Evolutionary conservation across 176 grass and related monocot genomes (phyloP).

Genomic region (Aegilops tauschii): DNA sequence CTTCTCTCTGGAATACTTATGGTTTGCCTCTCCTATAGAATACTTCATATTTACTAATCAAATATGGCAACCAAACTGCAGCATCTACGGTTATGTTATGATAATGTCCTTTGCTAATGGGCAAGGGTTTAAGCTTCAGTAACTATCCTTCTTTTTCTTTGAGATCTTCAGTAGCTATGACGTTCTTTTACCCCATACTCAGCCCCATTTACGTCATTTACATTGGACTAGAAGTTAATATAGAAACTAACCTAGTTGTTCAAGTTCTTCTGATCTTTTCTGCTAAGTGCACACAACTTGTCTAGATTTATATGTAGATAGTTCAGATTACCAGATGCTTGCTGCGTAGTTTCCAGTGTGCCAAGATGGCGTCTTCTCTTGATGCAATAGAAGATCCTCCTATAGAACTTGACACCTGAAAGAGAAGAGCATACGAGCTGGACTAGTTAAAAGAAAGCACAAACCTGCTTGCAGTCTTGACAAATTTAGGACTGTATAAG

Average conservation of each 20-base stretch:
- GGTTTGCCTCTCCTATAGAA: background rate
- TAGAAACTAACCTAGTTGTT: background rate
- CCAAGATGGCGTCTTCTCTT: no score
- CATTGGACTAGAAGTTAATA: background rate
- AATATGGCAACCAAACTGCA: conserved; percentile 16
- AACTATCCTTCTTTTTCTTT: background rate
- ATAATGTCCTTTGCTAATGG: background rate
- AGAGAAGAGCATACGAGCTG: no score
- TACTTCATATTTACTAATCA: background rate
- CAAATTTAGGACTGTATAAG: no score
- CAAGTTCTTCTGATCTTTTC: background rate
- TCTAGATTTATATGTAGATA: background rate
- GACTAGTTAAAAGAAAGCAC: no score
- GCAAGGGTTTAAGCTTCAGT: background rate
- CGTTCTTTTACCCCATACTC: background rate
- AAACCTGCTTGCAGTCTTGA: no score
- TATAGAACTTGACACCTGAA: no score
- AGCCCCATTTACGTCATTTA: background rate
- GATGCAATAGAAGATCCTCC: no score
- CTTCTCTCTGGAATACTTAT: background rate
- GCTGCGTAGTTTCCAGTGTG: no score
- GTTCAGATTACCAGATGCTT: no score
- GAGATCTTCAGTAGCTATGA: background rate
- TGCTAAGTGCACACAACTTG: background rate
- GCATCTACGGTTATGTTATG: background rate